Percentiles rank a stretch among this genome's conserved stretches.
These are phyloP conservation scores for Metschnikowia chrysomelidarum DNA, from an alignment of 805 yeast genomes.

Conservation along the genomic window DNA sequence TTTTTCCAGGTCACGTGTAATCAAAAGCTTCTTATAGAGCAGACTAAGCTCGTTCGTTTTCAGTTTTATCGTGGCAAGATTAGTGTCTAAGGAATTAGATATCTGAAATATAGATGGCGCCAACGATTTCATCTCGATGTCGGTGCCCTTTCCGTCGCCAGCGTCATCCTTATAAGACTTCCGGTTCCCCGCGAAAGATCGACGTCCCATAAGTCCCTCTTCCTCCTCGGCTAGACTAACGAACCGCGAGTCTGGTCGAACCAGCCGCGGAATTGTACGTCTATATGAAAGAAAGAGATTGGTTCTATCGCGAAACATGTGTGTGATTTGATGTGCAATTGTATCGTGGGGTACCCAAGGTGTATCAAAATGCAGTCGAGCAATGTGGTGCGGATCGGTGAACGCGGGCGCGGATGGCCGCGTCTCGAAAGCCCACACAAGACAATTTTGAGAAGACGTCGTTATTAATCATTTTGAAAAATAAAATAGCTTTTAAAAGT, in stretches of 20 bases:
- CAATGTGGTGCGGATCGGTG: too few relatives aligned
- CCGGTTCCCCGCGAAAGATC: slow-evolving; percentile 1
- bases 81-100: slow-evolving; percentile 66
- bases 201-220: slow-evolving; percentile 52
- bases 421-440: too few relatives aligned
- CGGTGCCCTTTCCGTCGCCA: slow-evolving; percentile 21
- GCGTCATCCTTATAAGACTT: slow-evolving; percentile 12
- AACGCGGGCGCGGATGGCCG: too few relatives aligned
- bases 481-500: too few relatives aligned
- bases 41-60: slow-evolving; percentile 61
- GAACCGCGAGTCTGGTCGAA: slow-evolving; percentile 28
- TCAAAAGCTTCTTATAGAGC: slow-evolving; percentile 74
- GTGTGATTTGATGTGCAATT: not conserved
- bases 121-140: slow-evolving; percentile 59
- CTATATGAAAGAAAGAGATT: slow-evolving; percentile 85
- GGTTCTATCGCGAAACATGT: slow-evolving; percentile 93
- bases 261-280: slow-evolving; percentile 75
- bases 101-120: slow-evolving; percentile 81
- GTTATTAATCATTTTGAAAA: too few relatives aligned
- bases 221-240: slow-evolving; percentile 51
- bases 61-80: slow-evolving; percentile 49
- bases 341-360: too few relatives aligned
- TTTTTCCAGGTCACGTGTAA: slow-evolving; percentile 87
- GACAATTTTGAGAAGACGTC: too few relatives aligned
- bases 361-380: too few relatives aligned